A percentile compares a stretch with the other conserved stretches of the same genome.
These are phyloP conservation scores for Gyrodon lividus DNA, from an alignment of 768 basidiomycete species.

Conservation along the genomic window DNA sequence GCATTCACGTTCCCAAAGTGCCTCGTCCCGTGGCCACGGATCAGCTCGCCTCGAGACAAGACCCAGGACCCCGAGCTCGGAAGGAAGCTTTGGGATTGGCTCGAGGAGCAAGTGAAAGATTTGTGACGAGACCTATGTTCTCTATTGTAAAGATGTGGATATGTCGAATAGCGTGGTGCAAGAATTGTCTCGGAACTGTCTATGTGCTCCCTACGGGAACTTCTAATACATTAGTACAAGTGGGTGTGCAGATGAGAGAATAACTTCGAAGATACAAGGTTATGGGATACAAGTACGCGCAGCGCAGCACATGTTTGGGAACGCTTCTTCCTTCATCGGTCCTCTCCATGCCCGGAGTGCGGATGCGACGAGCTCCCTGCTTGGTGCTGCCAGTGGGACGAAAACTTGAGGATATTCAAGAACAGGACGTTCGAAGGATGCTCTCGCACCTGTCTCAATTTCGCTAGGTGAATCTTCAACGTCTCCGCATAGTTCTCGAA, in stretches of 20 bases:
- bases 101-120: conserved; percentile 44
- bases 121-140: neutral
- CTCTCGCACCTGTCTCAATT: conserved; percentile 70
- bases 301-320: no score
- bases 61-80: conserved; percentile 36
- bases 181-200: neutral
- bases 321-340: conserved; percentile 10
- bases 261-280: conserved; percentile 6
- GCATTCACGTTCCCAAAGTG: no score
- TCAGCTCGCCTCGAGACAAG: no score
- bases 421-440: neutral
- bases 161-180: neutral
- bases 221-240: conserved; percentile 12
- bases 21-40: no score
- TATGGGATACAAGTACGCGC: conserved; percentile 8
- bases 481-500: conserved; percentile 95
- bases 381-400: conserved; percentile 19
- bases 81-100: conserved; percentile 43
- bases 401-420: neutral
- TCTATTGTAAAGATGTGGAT: neutral
- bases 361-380: conserved; percentile 28
- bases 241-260: conserved; percentile 13
- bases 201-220: neutral
- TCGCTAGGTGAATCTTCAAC: conserved; percentile 88
- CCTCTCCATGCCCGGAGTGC: conserved; percentile 24